These are phyloP conservation scores for Pseudogymnoascus sp. DNA, from an alignment of 2,329 filamentous ascomycete species.

Conservation along the genomic window DNA sequence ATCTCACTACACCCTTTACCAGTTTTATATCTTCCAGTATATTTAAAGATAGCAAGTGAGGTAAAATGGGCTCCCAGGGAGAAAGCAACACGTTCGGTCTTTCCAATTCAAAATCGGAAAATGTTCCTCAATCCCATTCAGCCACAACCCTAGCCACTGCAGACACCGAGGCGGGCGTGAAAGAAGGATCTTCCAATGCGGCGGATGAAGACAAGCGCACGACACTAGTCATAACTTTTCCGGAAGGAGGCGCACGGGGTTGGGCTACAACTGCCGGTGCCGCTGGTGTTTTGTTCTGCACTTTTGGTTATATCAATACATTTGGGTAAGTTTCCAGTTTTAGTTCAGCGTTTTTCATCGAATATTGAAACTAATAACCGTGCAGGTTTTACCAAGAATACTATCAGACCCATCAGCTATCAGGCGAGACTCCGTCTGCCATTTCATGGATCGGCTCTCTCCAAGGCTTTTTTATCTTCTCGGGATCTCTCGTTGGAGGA, in stretches of 20 bases:
- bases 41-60: neutral
- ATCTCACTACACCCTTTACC: neutral
- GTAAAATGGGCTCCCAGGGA: neutral
- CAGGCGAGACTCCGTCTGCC: slow-evolving; percentile 39
- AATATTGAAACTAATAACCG: neutral
- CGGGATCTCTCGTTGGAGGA: slow-evolving; percentile 45
- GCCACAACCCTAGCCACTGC: neutral
- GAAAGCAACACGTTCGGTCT: neutral
- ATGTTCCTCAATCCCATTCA: slow-evolving; percentile 8
- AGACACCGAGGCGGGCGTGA: neutral
- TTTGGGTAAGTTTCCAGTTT: slow-evolving; percentile 29
- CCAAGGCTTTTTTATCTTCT: slow-evolving; percentile 42
- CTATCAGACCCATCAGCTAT: slow-evolving; percentile 42
- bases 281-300: slow-evolving; percentile 35
- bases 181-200: neutral
- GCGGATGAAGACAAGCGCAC: neutral
- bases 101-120: neutral
- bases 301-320: slow-evolving; percentile 41
- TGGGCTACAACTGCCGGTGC: slow-evolving; percentile 44
- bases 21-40: neutral
- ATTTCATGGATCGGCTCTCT: slow-evolving; percentile 53
- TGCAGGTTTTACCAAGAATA: slow-evolving; percentile 47
- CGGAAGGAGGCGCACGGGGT: slow-evolving; percentile 47
- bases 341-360: neutral
- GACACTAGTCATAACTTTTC: slow-evolving; percentile 30